These are phyloP conservation scores for Cicer bijugum DNA, from an alignment of 306 rosid species.

Conservation along the genomic window DNA sequence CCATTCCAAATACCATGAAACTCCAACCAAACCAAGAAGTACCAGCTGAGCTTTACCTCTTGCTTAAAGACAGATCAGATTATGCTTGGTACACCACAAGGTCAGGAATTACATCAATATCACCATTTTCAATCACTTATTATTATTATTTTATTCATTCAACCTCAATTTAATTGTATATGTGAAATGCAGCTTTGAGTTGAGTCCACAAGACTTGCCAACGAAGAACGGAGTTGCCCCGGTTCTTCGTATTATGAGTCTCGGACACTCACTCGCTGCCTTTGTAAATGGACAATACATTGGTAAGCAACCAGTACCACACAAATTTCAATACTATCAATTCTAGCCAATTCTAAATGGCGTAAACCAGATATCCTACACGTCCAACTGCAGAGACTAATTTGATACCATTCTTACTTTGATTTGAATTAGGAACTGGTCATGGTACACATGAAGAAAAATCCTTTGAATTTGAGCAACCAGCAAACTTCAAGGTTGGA, in stretches of 20 bases:
- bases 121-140: too few species aligned
- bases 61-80: slow-evolving; percentile 77
- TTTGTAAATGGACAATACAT: slow-evolving; percentile 66
- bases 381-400: too few species aligned
- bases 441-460: slow-evolving; percentile 77
- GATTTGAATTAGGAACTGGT: not conserved
- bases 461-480: slow-evolving; percentile 52
- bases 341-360: not conserved
- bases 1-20: slow-evolving; percentile 52
- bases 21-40: not conserved
- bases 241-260: slow-evolving; percentile 61
- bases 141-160: not conserved
- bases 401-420: not conserved
- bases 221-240: slow-evolving; percentile 50
- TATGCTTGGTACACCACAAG: slow-evolving; percentile 87
- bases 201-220: slow-evolving; percentile 58
- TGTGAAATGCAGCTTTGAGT: slow-evolving; percentile 53
- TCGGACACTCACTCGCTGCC: slow-evolving; percentile 73
- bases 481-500: slow-evolving; percentile 56
- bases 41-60: slow-evolving; percentile 67
- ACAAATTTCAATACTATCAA: not conserved
- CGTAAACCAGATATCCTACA: too few species aligned
- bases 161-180: not conserved
- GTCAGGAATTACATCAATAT: slow-evolving; percentile 44
- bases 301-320: slow-evolving; percentile 52